Base-by-base conservation (phyloP, 2,329 filamentous ascomycete genomes). In the Annulohypoxylon truncatum region DNA sequence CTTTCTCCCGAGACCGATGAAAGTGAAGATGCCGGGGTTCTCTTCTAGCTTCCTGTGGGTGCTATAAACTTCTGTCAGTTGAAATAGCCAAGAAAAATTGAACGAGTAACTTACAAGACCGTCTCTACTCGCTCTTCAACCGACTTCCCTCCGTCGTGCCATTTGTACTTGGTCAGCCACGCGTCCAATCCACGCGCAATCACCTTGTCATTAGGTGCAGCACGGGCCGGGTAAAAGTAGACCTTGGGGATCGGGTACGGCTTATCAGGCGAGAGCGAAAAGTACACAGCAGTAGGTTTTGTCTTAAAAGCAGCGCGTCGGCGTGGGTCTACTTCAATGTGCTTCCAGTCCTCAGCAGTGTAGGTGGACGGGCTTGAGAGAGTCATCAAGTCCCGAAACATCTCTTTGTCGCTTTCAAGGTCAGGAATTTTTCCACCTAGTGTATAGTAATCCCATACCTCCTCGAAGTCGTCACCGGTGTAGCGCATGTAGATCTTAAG, bases 211-310 rank as follows among this genome's bases (percentile, higher is more conserved):
- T 55, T 55, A 2, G 38, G 35, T 7, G 52, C 52, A 6, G 33
- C 35, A 13, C 51, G 51, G 1, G 51, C 51, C 38, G 51, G 51
- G 20, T 40, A 54, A 13, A 54, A 54, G 13, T 54, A 54, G 22
- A 55, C 26, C 35, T 55, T 55, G 6, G 52, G 52, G n/a, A 54
- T 54, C 15, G 51, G 51, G n/a, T 54, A 54, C 3, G 51, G 52
- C 52, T 55, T 55, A 13, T 55, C 26, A 2, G 38, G 51, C 12
- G 51, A 44, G 4, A 55, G 52, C 9, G 52, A 55, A 13, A 55
- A 55, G 24, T 55, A 55, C 7, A 55, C 18, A 10, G 52, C 35
- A 0, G 38, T 46, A 20, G 51, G 51, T 22, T 54, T 54, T 12
- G 18, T 20, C 38, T 42, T 54, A 8, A 54, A 38, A 10, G 31